These are phyloP conservation scores for Tolypocladium tundrense DNA, from an alignment of 2,329 filamentous ascomycete genomes.

Conservation along the genomic window DNA sequence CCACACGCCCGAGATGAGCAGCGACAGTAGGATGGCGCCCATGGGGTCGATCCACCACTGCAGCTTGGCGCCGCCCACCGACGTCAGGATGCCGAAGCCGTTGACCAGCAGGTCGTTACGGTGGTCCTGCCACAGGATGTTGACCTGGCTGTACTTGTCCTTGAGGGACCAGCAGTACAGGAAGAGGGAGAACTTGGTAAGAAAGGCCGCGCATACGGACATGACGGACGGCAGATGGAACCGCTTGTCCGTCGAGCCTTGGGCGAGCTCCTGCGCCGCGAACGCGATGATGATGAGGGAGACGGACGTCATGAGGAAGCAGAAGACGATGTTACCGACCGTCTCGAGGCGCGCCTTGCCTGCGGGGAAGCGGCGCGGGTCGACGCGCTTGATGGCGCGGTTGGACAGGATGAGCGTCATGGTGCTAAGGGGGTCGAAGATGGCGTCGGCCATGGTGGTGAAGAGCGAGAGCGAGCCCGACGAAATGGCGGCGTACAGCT, in stretches of 20 bases:
- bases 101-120: slow-evolving; percentile 97
- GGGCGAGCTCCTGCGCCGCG: slow-evolving; percentile 59
- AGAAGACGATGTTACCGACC: slow-evolving; percentile 91
- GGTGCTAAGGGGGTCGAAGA: slow-evolving; percentile 89
- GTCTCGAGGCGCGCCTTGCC: slow-evolving; percentile 93
- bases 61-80: slow-evolving; percentile 80
- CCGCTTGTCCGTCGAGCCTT: slow-evolving; percentile 41
- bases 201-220: slow-evolving; percentile 74
- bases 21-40: slow-evolving; percentile 76
- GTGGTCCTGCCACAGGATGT: slow-evolving; percentile 94
- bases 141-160: slow-evolving; percentile 82
- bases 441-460: slow-evolving; percentile 91
- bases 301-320: slow-evolving; percentile 89
- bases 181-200: slow-evolving; percentile 74
- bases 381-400: slow-evolving; percentile 79
- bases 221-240: slow-evolving; percentile 81
- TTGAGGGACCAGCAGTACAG: slow-evolving; percentile 87
- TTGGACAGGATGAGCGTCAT: slow-evolving; percentile 77
- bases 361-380: slow-evolving; percentile 76
- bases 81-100: slow-evolving; percentile 82
- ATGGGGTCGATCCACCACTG: slow-evolving; percentile 92
- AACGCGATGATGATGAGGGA: slow-evolving; percentile 89
- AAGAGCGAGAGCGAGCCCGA: slow-evolving; percentile 92
- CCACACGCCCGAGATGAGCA: slow-evolving; percentile 74
- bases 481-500: slow-evolving; percentile 79